Base-by-base conservation (phyloP, 495 filamentous ascomycete genomes). In the Amphirosellinia nigrospora region DNA sequence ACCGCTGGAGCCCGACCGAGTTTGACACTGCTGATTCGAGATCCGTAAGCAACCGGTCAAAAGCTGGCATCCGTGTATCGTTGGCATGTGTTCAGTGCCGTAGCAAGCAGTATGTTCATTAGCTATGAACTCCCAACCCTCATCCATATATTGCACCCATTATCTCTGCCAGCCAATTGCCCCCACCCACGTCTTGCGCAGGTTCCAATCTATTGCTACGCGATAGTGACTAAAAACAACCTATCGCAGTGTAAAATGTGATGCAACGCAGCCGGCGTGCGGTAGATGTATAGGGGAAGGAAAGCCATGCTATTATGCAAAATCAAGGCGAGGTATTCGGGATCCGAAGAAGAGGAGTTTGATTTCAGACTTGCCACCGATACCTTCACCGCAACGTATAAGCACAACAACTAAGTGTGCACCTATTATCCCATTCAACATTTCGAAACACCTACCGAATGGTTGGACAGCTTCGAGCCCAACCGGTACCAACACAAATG, bases 11-110 rank as follows among this genome's bases (percentile, higher is more conserved):
- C 46, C 75, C 74, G 19, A 59, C 70, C 63, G 72, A 66, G 23
- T 78, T 68, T 32, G 75, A 76, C 21, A 58, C 70, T 13, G 71
- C 73, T 56, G 74, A 74, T 36, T 56, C 72, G 6, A 78, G 70
- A 34, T 52, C 68, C 48, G 16, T 58, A 43, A 70, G 70, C 53
- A 73, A 69, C 55, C 72, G 74, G 39, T 76, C 75, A 30, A 78
- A 78, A 45, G 72, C 79, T 63, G 72, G 73, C 58, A 77, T 78
- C 58, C 72, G 78, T 30, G 82, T 86, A 13, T 82, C 86, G 43
- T 73, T 87, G 43, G 87, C 87, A 23, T 89, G 87, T 60, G 79
- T 87, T 26, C 84, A 86, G 41, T 90, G 88, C 75, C 82, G 87
- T 9, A 84, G 82, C 71, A 82, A 87, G 68, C 88, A 89, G 68